A percentile compares a stretch with the other conserved stretches of the same genome.
Conservation (phyloP, 2,329 filamentous ascomycete species). For the Trichoderma afroharzianum region DNA sequence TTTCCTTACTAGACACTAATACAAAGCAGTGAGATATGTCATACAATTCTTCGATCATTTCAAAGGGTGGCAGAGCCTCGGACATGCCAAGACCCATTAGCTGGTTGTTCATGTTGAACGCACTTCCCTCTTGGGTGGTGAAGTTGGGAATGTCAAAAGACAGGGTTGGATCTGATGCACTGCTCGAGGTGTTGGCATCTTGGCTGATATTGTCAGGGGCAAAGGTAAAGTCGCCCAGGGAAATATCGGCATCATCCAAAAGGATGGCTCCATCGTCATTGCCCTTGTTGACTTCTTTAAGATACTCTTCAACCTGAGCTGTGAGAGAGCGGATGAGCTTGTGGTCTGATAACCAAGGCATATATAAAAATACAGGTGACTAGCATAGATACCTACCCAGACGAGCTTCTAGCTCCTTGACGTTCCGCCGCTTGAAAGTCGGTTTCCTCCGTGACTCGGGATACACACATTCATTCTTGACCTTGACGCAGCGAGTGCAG, state of each 20-base stretch:
- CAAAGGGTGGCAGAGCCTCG: conserved; percentile 72
- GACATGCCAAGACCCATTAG: conserved; percentile 78
- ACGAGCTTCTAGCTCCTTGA: conserved; percentile 83
- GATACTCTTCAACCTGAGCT: conserved; percentile 79
- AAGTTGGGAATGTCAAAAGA: conserved; percentile 21
- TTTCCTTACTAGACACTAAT: not conserved
- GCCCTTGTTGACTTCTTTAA: conserved; percentile 59
- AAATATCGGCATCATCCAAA: conserved; percentile 11
- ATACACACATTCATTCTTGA: conserved; percentile 77
- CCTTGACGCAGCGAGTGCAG: conserved; percentile 73
- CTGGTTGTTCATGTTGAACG: conserved; percentile 23
- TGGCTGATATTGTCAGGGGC: conserved; percentile 19
- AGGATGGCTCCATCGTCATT: conserved; percentile 17
- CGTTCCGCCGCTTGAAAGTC: conserved; percentile 82
- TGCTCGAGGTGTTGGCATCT: conserved; percentile 14
- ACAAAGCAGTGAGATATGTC: conserved; percentile 25
- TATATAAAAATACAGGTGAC: not conserved
- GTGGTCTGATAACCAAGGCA: not conserved
- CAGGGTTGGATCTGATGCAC: conserved; percentile 14
- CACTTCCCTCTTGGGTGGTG: conserved; percentile 13
- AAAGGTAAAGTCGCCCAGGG: conserved; percentile 18
- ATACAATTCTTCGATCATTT: conserved; percentile 81
- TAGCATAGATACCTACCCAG: conserved; percentile 57
- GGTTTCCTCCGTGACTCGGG: conserved; percentile 87
- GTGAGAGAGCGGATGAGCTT: conserved; percentile 2